phyloP scores from a whole-genome alignment of 1,284 basidiomycete genomes.

The Ganoderma meredithae region DNA sequence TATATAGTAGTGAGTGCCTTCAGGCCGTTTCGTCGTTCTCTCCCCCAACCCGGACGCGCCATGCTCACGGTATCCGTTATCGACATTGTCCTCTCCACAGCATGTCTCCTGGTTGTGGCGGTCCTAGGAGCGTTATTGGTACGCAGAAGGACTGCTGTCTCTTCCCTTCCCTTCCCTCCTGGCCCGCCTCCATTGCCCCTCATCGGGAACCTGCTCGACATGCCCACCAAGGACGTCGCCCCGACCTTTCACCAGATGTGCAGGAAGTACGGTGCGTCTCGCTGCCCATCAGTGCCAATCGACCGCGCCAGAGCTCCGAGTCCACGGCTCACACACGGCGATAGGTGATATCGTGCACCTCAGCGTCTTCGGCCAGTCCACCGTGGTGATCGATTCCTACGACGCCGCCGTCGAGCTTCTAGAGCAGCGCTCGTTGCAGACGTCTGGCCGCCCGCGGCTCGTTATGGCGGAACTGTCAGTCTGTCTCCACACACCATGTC shows the following conservation, averaged over 20 bases:
- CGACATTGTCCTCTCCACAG: neutral
- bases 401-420: conserved; percentile 31
- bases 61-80: neutral
- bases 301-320: no score
- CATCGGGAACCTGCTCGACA: conserved; percentile 32
- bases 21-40: neutral
- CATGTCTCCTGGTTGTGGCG: neutral
- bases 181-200: conserved; percentile 25
- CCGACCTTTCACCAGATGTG: conserved; percentile 23
- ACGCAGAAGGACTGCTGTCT: neutral
- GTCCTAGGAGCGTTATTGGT: neutral
- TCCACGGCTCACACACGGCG: neutral
- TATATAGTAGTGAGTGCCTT: neutral
- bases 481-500: neutral
- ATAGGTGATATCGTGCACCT: conserved; percentile 30
- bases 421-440: conserved; percentile 27
- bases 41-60: neutral
- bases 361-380: conserved; percentile 22
- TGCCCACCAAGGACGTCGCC: conserved; percentile 25
- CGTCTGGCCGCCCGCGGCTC: conserved; percentile 22
- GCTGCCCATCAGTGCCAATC: no score
- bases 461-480: conserved; percentile 29
- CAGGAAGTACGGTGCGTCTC: conserved; percentile 30
- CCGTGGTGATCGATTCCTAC: conserved; percentile 31
- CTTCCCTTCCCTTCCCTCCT: conserved; percentile 17